Percentiles rank a stretch among this genome's conserved stretches.
Conservation (phyloP, 208 protist species). For the Leishmania aethiopica region DNA sequence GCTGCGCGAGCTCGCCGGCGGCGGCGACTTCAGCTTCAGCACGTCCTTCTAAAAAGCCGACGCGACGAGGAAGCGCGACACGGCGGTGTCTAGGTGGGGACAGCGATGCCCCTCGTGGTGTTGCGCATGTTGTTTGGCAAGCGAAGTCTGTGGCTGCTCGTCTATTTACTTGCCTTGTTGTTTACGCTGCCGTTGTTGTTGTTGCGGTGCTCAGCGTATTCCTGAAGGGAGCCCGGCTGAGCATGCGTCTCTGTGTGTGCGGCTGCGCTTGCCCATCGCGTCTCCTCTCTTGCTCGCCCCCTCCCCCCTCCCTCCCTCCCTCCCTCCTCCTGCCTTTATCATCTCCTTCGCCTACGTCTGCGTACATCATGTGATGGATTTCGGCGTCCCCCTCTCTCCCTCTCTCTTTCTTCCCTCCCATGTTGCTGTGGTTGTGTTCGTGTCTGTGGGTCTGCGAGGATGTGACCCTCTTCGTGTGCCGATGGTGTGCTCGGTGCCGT, state of each 20-base stretch:
- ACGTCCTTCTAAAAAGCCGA: slow-evolving; percentile 29
- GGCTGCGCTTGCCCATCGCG: background rate
- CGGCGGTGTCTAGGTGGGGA: background rate
- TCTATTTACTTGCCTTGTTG: background rate
- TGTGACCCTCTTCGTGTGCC: background rate
- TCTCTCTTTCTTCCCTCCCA: background rate
- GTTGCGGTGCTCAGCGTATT: background rate
- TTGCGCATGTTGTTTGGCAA: background rate
- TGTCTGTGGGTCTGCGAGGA: slow-evolving; percentile 5
- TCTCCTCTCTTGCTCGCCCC: background rate
- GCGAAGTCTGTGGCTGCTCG: background rate
- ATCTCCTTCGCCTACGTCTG: background rate
- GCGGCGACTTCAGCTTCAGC: slow-evolving; percentile 40
- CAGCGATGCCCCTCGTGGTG: background rate
- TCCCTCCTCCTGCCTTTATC: background rate
- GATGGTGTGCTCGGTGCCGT: too few species aligned
- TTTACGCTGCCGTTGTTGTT: background rate
- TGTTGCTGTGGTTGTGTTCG: slow-evolving; percentile 11
- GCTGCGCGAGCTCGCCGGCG: slow-evolving; percentile 55
- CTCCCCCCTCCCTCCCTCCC: background rate
- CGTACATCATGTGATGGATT: background rate
- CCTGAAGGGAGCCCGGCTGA: too few species aligned
- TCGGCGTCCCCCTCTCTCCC: background rate
- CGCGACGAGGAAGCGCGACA: background rate
- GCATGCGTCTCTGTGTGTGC: background rate